A percentile compares a stretch with the other conserved stretches of the same genome.
Conservation (phyloP, 495 filamentous ascomycete species). For the Xylaria bambusicola region DNA sequence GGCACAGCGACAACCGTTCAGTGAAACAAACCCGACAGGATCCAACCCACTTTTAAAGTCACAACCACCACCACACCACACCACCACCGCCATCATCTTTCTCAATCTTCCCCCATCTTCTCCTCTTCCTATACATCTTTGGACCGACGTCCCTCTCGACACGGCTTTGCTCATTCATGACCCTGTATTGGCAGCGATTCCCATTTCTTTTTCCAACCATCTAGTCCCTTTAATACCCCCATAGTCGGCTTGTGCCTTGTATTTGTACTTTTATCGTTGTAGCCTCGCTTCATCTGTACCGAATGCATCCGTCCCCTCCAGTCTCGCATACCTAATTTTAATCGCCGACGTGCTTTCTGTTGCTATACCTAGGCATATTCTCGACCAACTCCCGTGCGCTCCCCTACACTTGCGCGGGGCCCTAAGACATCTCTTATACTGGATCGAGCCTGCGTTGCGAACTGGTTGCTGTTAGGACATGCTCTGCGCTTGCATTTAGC, state of each 20-base stretch:
- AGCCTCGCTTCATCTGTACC: background rate
- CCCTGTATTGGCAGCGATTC: background rate
- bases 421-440: background rate
- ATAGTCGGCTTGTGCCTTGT: constrained; percentile 1
- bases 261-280: background rate
- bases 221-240: constrained; percentile 1
- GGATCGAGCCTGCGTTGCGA: background rate
- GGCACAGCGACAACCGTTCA: no score
- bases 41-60: background rate
- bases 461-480: background rate
- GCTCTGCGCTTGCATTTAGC: constrained; percentile 11
- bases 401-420: background rate
- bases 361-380: background rate
- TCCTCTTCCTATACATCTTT: background rate
- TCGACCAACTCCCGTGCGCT: no score
- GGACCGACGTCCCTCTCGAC: background rate
- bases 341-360: background rate
- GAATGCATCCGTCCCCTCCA: background rate
- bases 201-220: background rate
- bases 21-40: background rate
- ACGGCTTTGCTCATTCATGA: background rate
- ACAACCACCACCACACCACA: background rate
- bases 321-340: background rate
- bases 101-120: background rate
- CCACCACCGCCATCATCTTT: background rate